A percentile compares a stretch with the other conserved stretches of the same genome.
These are phyloP conservation scores for Allomyces javanicus DNA, from an alignment of 192 early-diverging fungal genomes.

Conservation along the genomic window DNA sequence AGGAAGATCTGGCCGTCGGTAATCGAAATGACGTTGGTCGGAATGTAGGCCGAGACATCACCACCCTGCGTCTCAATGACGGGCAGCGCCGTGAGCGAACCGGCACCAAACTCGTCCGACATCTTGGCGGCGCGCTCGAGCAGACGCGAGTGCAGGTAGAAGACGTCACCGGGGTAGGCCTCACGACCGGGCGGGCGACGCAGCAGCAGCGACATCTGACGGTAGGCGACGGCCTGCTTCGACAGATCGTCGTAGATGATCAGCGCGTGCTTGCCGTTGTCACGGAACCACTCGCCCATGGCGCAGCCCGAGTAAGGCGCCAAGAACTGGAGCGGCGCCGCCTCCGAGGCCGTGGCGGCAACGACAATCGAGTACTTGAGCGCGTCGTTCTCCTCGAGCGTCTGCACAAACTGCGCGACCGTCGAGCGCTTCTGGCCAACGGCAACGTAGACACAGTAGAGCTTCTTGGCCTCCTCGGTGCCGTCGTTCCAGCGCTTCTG, in stretches of 20 bases:
- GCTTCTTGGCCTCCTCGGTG: conserved; percentile 89
- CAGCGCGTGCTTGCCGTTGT: conserved; percentile 93
- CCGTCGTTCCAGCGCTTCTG: conserved; percentile 97
- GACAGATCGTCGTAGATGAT: conserved; percentile 99
- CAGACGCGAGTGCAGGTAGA: conserved; percentile 98
- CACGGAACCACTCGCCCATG: conserved; percentile 98
- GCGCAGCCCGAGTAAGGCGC: conserved; percentile 97
- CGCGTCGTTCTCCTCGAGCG: conserved; percentile 94
- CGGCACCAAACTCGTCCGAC: conserved; percentile 85
- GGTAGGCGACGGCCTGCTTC: conserved; percentile 99
- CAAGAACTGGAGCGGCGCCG: conserved; percentile 95
- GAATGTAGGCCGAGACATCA: conserved; percentile 99
- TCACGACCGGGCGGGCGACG: conserved; percentile 99
- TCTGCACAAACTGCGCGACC: conserved; percentile 96
- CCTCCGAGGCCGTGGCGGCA: conserved; percentile 97
- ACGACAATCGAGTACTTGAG: conserved; percentile 97
- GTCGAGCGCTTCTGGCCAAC: conserved; percentile 99
- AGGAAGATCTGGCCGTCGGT: conserved; percentile 99
- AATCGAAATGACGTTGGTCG: conserved; percentile 99
- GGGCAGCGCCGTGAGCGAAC: conserved; percentile 96
- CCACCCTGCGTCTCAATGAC: conserved; percentile 99
- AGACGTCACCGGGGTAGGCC: conserved; percentile 99
- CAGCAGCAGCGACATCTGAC: conserved; percentile 98
- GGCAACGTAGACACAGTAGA: conserved; percentile 99
- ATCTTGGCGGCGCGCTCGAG: conserved; percentile 99